Percentiles rank a stretch among this genome's conserved stretches.
phyloP scores from a whole-genome alignment of 2,329 filamentous ascomycete species.

The Penicillium fuscoglaucum region DNA sequence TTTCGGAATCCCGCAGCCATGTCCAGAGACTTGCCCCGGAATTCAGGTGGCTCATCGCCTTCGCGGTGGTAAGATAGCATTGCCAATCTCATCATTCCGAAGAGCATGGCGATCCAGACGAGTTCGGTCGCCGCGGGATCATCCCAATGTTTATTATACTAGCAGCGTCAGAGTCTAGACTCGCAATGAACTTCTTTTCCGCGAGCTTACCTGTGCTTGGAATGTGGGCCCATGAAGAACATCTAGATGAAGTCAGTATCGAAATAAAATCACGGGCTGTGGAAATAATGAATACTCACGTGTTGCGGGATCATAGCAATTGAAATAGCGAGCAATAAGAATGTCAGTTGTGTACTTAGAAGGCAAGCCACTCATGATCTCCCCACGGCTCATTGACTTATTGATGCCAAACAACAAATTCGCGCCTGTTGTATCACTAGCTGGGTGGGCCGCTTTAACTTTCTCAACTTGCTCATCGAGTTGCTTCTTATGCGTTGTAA shows the following conservation, averaged over 20 bases:
- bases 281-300: conserved; percentile 46
- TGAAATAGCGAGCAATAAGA: conserved; percentile 86
- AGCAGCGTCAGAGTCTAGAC: conserved; percentile 19
- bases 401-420: conserved; percentile 76
- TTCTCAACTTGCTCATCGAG: conserved; percentile 78
- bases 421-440: conserved; percentile 60
- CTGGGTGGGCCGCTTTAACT: conserved; percentile 66
- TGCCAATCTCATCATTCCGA: conserved; percentile 64
- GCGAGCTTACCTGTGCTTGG: conserved; percentile 61
- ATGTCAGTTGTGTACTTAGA: conserved; percentile 79
- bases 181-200: background rate
- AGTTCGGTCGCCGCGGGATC: conserved; percentile 57
- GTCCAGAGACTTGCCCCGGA: conserved; percentile 55
- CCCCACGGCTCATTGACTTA: conserved; percentile 68
- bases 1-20: conserved; percentile 50
- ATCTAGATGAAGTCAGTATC: conserved; percentile 39
- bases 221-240: conserved; percentile 85
- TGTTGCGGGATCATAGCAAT: conserved; percentile 68
- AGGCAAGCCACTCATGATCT: conserved; percentile 78
- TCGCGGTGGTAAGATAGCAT: conserved; percentile 63
- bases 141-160: conserved; percentile 65
- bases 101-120: conserved; percentile 64
- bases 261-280: background rate
- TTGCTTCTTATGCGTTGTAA: conserved; percentile 81
- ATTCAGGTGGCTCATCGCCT: conserved; percentile 64